Percentiles rank a stretch among this genome's conserved stretches.
Conservation (phyloP, 1,284 basidiomycete genomes). For the Tylopilus orsonianus region DNA sequence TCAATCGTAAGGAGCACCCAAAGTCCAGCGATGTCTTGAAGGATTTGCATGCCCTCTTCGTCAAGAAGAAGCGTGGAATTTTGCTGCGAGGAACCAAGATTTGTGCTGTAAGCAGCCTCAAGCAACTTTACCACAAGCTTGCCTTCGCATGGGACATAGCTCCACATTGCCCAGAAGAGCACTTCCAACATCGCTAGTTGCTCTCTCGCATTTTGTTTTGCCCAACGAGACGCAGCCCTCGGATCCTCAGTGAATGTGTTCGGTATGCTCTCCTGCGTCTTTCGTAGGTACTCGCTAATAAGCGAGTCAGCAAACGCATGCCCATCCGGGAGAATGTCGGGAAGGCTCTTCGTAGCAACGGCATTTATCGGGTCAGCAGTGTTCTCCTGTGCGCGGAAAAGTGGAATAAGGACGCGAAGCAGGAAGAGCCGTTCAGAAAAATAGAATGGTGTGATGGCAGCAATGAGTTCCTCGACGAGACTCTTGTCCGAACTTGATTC, state of each 20-base stretch:
- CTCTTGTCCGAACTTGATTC: conserved; percentile 43
- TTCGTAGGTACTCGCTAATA: conserved; percentile 56
- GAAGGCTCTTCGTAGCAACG: conserved; percentile 55
- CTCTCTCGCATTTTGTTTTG: conserved; percentile 77
- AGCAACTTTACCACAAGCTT: conserved; percentile 62
- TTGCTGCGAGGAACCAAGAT: conserved; percentile 67
- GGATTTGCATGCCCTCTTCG: conserved; percentile 64
- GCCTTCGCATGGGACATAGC: conserved; percentile 66
- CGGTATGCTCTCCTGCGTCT: conserved; percentile 55
- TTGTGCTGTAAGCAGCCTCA: conserved; percentile 61
- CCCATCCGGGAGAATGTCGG: conserved; percentile 61
- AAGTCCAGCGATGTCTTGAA: conserved; percentile 67
- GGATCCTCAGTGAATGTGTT: conserved; percentile 52
- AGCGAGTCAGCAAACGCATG: conserved; percentile 56
- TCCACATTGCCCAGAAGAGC: conserved; percentile 84
- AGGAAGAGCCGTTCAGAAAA: conserved; percentile 73
- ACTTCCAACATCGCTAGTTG: conserved; percentile 81
- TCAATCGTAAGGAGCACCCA: conserved; percentile 81
- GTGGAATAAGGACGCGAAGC: conserved; percentile 61
- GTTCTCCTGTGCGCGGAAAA: conserved; percentile 63
- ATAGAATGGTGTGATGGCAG: conserved; percentile 78
- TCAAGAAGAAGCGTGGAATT: conserved; percentile 72
- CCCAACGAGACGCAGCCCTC: conserved; percentile 66
- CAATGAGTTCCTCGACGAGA: conserved; percentile 56
- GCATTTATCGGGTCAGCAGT: conserved; percentile 52